Conservation (phyloP, 2,329 filamentous ascomycete species). For the Neofusicoccum umdonicola region DNA sequence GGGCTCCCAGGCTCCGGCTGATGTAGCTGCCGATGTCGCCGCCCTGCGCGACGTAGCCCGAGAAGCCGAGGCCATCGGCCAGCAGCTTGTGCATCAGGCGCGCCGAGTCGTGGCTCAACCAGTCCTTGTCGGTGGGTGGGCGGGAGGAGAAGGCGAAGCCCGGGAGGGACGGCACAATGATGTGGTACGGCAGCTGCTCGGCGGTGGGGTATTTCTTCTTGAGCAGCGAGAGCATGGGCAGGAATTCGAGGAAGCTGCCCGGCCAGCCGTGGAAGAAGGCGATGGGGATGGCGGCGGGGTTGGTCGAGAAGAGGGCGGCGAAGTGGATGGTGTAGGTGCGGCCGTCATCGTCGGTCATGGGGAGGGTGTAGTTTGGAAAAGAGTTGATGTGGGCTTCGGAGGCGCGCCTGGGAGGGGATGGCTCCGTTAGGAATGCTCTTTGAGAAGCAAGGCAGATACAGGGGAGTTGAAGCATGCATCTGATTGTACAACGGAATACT, state of each 20-base stretch:
- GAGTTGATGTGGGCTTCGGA: constrained; percentile 47
- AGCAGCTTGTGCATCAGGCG: constrained; percentile 54
- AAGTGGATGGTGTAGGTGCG: constrained; percentile 52
- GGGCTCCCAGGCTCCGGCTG: constrained; percentile 39
- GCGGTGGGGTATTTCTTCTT: constrained; percentile 47
- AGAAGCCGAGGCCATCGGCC: constrained; percentile 52
- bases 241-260: constrained; percentile 55
- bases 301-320: constrained; percentile 54
- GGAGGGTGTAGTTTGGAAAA: constrained; percentile 52
- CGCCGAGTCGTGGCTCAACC: constrained; percentile 39
- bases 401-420: not conserved
- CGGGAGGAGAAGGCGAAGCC: constrained; percentile 54
- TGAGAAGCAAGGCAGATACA: no score
- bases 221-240: constrained; percentile 51
- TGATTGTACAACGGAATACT: no score
- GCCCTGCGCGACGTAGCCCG: constrained; percentile 56
- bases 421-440: no score
- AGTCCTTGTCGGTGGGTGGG: constrained; percentile 48
- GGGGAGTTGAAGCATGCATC: no score
- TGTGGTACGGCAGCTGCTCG: constrained; percentile 54
- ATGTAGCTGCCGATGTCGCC: constrained; percentile 56
- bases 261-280: constrained; percentile 60
- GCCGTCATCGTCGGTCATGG: constrained; percentile 41
- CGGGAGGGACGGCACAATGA: constrained; percentile 57
- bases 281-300: constrained; percentile 52